Evolutionary conservation across 179 eudicot genomes (phyloP), one percentile per base, ranked within the genome.

Genomic region (Silene noctiflora): DNA sequence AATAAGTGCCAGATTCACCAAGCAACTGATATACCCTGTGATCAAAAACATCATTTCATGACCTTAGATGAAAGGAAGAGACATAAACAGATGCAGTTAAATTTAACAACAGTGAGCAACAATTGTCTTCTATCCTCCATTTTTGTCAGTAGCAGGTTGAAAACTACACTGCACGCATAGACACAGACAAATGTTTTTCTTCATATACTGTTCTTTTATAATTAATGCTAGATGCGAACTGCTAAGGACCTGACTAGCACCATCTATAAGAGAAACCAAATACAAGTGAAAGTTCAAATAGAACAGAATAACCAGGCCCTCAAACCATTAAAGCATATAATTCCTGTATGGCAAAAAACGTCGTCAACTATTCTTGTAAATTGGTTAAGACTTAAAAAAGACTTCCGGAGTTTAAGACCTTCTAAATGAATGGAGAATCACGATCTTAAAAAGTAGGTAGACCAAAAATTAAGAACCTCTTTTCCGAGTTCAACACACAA

Each of bases 11-110:
- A 6, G 90, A 20, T 87, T 95, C 99, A 78, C 99, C 99, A 65
- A 95, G 85, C 82, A 95, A 78, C 80, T 91, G 99, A 77, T 95
- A 95, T 12, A 95, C 97, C 97, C 99, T 95, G 90, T 46, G 81
- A 60, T 77, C 64, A 55, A 72, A 78, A 21, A 63, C 60, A 24
- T 69, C 67, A 55, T 81, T 39, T 69, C 55, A 1, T 20, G n/a
- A 11, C 27, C 65, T 3, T 20, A 1, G 20, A 39, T 0, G 16
- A 33, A 19, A 1, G 16, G 20, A 22, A 20, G 8, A 27, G 0
- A 22, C n/a, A 59, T 59, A 55, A 42, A 24, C 25, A 39, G 16
- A 21, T 33, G 8, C 20, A 10, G 6, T 6, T 11, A 77, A 11
- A 42, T 27, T n/a, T n/a, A 44, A 46, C 39, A 67, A 20, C 53